Evolutionary conservation across 371 early-diverging fungal species (phyloP).

Genomic region (Mortierella sp.): DNA sequence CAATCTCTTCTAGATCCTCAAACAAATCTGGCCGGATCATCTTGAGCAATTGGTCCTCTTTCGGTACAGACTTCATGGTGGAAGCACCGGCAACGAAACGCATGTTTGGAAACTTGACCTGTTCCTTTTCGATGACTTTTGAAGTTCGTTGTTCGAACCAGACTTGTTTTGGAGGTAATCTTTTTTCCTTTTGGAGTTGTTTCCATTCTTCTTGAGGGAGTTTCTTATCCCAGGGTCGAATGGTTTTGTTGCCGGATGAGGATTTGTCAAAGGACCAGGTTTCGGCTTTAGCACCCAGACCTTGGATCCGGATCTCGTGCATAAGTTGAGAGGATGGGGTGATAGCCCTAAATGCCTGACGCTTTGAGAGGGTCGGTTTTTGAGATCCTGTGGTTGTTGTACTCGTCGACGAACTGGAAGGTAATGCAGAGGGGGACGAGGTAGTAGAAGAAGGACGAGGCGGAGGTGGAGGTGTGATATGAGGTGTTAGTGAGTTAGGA

Average conservation of each 20-base stretch:
- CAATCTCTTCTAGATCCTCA: constrained; percentile 34
- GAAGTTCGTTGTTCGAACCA: constrained; percentile 43
- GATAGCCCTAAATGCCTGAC: constrained; percentile 36
- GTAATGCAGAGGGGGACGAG: background rate
- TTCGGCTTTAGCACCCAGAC: constrained; percentile 44
- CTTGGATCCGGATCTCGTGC: constrained; percentile 44
- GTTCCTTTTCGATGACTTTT: constrained; percentile 45
- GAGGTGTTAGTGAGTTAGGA: constrained; percentile 8
- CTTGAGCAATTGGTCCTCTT: constrained; percentile 27
- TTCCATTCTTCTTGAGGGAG: constrained; percentile 29
- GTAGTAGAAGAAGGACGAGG: background rate
- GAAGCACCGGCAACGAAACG: constrained; percentile 64
- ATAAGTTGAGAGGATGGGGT: constrained; percentile 42
- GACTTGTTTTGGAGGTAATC: constrained; percentile 37
- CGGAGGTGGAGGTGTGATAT: constrained; percentile 4
- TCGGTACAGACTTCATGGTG: constrained; percentile 58
- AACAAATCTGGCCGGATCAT: constrained; percentile 42
- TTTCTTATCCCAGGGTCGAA: constrained; percentile 48
- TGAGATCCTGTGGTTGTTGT: background rate
- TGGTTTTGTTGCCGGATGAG: constrained; percentile 35
- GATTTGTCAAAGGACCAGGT: constrained; percentile 44
- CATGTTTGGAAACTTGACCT: constrained; percentile 60
- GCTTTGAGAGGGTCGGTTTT: constrained; percentile 21
- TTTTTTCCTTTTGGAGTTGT: constrained; percentile 17
- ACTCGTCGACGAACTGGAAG: background rate